phyloP scores from a whole-genome alignment of 306 rosid species.

The Ammopiptanthus mongolicus region DNA sequence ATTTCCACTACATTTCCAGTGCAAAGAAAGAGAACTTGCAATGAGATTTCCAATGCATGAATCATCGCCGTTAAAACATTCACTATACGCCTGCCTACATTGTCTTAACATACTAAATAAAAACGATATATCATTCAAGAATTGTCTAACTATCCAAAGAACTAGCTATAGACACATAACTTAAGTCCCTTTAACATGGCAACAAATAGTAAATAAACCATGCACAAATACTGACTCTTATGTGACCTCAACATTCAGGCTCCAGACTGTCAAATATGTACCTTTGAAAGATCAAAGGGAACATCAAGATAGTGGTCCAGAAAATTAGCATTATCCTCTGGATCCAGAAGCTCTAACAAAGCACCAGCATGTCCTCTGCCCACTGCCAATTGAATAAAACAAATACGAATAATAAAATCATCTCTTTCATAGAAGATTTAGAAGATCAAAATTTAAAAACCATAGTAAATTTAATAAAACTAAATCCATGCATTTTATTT shows the following conservation, averaged over 20 bases:
- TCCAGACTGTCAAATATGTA: conserved; percentile 27
- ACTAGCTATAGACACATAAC: background rate
- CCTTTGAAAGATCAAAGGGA: conserved; percentile 96
- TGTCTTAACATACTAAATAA: conserved; percentile 8
- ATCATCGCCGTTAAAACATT: conserved; percentile 3
- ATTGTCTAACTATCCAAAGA: background rate
- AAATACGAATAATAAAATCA: conserved; percentile 20
- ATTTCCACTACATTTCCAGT: conserved; percentile 89
- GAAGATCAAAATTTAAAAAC: background rate
- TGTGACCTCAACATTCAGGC: background rate
- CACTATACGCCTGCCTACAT: background rate
- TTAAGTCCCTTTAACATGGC: background rate
- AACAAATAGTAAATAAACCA: background rate
- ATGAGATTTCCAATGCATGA: conserved; percentile 24
- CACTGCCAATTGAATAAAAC: conserved; percentile 53
- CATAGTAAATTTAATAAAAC: background rate
- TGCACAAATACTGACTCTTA: conserved; percentile 1
- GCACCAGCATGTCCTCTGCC: conserved; percentile 99
- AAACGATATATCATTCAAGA: background rate
- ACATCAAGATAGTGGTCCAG: conserved; percentile 99
- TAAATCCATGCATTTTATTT: background rate
- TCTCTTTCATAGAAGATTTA: background rate
- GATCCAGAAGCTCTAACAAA: conserved; percentile 98
- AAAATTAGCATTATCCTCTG: conserved; percentile 99
- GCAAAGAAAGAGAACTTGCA: conserved; percentile 98